Conservation (phyloP, 192 early-diverging fungal species). For the Funneliformis mosseae region DNA sequence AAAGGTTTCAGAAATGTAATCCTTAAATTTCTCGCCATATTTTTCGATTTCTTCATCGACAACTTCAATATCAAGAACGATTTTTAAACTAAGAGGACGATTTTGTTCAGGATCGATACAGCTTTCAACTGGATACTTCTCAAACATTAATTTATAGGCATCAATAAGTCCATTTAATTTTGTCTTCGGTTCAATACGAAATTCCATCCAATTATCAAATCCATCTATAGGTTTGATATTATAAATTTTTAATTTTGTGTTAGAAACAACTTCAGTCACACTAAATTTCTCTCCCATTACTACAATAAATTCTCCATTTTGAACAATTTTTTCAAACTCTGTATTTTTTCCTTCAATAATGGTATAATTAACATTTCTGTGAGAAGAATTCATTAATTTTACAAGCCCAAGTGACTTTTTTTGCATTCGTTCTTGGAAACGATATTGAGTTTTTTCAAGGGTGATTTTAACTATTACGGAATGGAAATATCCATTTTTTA, state of each 20-base stretch:
- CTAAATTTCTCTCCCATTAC: not conserved
- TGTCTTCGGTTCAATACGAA: not conserved
- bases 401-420: not conserved
- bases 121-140: constrained; percentile 3
- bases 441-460: constrained; percentile 15
- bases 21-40: not conserved
- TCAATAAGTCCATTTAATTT: constrained; percentile 9
- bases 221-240: not conserved
- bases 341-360: constrained; percentile 19
- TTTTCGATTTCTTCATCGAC: not conserved
- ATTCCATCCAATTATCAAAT: not conserved
- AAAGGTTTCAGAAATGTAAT: not conserved
- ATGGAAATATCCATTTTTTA: not conserved
- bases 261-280: constrained; percentile 17
- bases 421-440: not conserved
- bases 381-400: not conserved
- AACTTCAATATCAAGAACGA: not conserved
- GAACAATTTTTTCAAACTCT: not conserved
- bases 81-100: not conserved
- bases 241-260: constrained; percentile 11
- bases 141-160: constrained; percentile 22
- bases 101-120: not conserved
- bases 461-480: constrained; percentile 11
- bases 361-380: not conserved
- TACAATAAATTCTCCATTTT: constrained; percentile 21